These are phyloP conservation scores for Pythium diclinum DNA, from an alignment of 352 stramenopile genomes.

Conservation along the genomic window DNA sequence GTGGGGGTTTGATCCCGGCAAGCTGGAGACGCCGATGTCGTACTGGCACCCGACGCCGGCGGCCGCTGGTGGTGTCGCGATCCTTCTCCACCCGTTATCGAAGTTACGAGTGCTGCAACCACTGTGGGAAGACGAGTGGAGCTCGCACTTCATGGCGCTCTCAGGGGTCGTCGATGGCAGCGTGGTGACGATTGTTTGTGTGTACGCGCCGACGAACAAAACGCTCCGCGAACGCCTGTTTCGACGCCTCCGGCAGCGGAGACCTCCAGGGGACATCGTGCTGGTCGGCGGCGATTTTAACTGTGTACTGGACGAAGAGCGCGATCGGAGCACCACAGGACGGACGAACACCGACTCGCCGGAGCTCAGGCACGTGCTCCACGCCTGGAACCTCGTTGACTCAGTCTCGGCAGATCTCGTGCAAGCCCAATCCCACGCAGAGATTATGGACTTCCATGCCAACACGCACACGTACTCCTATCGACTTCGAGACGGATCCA, in stretches of 20 bases:
- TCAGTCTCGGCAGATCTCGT: neutral
- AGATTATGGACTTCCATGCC: conserved; percentile 4
- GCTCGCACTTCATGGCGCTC: conserved; percentile 6
- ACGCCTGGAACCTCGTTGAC: too few species aligned
- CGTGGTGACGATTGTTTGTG: conserved; percentile 2
- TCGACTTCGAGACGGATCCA: neutral
- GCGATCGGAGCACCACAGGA: neutral
- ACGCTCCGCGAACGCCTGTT: conserved; percentile 1
- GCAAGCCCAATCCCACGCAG: neutral
- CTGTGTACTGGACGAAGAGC: neutral
- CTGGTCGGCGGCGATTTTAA: conserved; percentile 18
- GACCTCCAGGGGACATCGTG: neutral
- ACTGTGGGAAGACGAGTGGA: neutral
- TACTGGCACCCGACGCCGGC: conserved; percentile 8
- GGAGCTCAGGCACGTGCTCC: neutral
- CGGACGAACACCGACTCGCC: neutral
- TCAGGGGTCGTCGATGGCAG: neutral
- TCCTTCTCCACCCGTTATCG: conserved; percentile 10
- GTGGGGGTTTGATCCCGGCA: neutral
- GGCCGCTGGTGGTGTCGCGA: neutral
- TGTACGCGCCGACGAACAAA: conserved; percentile 11
- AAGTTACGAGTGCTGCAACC: neutral
- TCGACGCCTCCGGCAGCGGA: neutral
- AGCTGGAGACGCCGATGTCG: neutral
- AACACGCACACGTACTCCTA: conserved; percentile 12